Base-by-base conservation (phyloP, 1,139 yeast species). In the Hanseniaspora uvarum region DNA sequence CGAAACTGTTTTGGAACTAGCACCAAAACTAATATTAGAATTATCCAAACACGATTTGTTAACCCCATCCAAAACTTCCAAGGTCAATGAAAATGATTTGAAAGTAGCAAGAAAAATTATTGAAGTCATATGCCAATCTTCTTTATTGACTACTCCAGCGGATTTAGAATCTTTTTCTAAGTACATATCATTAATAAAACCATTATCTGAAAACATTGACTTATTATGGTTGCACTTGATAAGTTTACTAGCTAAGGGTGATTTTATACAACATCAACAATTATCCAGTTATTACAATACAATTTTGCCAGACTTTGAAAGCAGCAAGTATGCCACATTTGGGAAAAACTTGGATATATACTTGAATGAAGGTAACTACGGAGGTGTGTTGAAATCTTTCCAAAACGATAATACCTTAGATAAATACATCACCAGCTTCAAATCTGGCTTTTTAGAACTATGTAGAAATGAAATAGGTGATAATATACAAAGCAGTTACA, bases 351-450 rank as follows among this genome's bases (percentile, higher is more conserved):
- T 92, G 61, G 98, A 92, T 68, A 83, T 87, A 61, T 86, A 94
- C 81, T 78, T 92, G 60, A 88, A 92, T 86, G 98, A 92, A 68
- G 98, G 98, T 46, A 85, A 92, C 59, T 92, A 89, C 68, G 94
- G 87, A 67, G 86, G 86, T 70, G 92, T 92, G 54, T 86, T 95
- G 86, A 83, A 81, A 61, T 77, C 86, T 55, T 78, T 74, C 53
- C 83, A 71, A 73, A 63, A 66, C 8, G 63, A 64, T 10, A 21
- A 40, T 34, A 67, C 68, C 46, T 66, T 72, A 58, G 71, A 74
- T 52, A 87, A 83, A 64, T 81, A 75, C 63, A 44, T 50, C 21
- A 14, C 44, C 8, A 14, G 49, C 14, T 50, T 50, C 41, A 50
- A 50, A 18, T 70, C 69, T 55, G 76, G 80, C 52, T 83, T 83